Evolutionary conservation across 352 stramenopile species (phyloP), one percentile per base, ranked within the genome.

Genomic region (Pythium aristosporum): DNA sequence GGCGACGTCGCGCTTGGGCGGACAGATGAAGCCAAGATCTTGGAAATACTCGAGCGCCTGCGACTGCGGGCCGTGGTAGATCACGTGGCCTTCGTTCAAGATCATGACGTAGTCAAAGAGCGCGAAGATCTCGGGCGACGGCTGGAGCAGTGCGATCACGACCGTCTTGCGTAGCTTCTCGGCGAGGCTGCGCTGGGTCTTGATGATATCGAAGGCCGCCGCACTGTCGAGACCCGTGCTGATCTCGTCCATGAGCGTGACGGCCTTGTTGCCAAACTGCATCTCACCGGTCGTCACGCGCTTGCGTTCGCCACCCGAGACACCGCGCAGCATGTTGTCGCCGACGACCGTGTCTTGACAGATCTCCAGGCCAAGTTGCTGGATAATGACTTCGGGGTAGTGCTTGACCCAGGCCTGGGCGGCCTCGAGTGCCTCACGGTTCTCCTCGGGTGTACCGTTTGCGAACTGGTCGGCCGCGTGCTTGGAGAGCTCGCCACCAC

Each of bases 181-280:
- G 44, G 72, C 74, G 10, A 74, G 55, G 54, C 74, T 63, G 11
- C 56, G 68, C 10, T 94, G 53, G 5, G 80, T 61, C 41, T 83
- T 80, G 63, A 86, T 79, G 61, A 98, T 97, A 57, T 97, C 89
- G 65, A 48, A 69, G 12, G 63, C 53, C 13, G 63, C 63, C 1
- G 63, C 63, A 54, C 55, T 65, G 49, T 69, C 90, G 16, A 98
- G 74, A 9, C 92, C 92, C 25, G 87, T 97, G 51, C 76, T 89
- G 63, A 98, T 95, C 73, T 92, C 81, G 72, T 98, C 90, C 63
- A 79, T 79, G 49, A 89, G 82, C 23, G 80, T 58, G 18, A 96
- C 76, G 18, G 63, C 71, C 56, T 73, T 67, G 28, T 64, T 63
- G 28, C 69, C 65, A 49, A 85, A 74, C 41, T 92, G 69, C 75